Conservation (phyloP, 768 basidiomycete species). For the Lentinula lateritia region DNA sequence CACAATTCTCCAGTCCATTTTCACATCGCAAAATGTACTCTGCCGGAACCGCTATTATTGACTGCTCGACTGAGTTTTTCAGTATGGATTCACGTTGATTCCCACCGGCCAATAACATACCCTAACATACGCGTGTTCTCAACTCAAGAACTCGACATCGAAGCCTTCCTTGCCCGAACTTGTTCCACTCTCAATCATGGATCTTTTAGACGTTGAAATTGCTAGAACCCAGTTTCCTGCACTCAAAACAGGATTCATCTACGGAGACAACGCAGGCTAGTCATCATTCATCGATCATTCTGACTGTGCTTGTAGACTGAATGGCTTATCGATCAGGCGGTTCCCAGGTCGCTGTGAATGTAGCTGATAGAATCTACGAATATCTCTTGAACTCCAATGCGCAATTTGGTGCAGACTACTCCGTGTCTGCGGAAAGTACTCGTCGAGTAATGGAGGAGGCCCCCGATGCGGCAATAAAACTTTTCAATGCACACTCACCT, state of each 20-base stretch:
- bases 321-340: constrained; percentile 26
- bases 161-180: background rate
- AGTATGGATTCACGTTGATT: background rate
- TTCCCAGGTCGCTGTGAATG: constrained; percentile 46
- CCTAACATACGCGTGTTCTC: background rate
- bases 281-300: background rate
- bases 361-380: constrained; percentile 56
- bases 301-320: too few relatives aligned
- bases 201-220: constrained; percentile 24
- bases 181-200: constrained; percentile 11
- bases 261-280: constrained; percentile 41
- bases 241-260: constrained; percentile 37
- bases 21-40: too few relatives aligned
- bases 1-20: too few relatives aligned
- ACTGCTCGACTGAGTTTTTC: too few relatives aligned
- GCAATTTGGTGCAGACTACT: constrained; percentile 69
- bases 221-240: constrained; percentile 42
- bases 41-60: too few relatives aligned
- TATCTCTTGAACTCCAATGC: constrained; percentile 71
- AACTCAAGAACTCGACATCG: background rate
- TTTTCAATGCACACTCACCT: constrained; percentile 59
- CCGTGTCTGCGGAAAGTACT: constrained; percentile 48
- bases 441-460: constrained; percentile 43
- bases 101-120: background rate
- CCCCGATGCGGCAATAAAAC: constrained; percentile 42